Base-by-base conservation (phyloP, 768 basidiomycete genomes). In the Amanita subjunquillea region DNA sequence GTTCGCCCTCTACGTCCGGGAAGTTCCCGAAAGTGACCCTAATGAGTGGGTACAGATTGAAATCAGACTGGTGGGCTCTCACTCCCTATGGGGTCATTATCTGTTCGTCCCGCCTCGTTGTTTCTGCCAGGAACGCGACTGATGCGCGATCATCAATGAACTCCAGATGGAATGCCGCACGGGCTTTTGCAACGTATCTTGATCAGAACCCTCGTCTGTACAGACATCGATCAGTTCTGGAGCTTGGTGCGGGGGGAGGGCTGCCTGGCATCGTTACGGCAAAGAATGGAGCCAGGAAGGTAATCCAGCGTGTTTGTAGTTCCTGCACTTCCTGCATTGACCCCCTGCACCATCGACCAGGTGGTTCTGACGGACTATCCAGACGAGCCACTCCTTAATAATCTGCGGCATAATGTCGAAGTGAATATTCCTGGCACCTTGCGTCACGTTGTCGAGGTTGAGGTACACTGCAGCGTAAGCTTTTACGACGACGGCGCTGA, bases 361-460 rank as follows among this genome's bases (percentile, higher is more conserved):
- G 82, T 85, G 2, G 78, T 96, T 2, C 67, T 93, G 44, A 96
- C 96, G 0, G 96, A 99, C 66, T 98, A 97, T 63, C 95, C 95
- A 0, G 95, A 97, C 56, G 59, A 70, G 2, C 63, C 72, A 9
- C 75, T 97, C 27, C 65, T 97, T 23, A 72, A 84, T 2, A 97
- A 97, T 63, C 73, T 98, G 29, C 60, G 66, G 4, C 63, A 75
- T 48, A 98, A 98, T 60, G 76, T 89, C 0, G 61, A 68, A 3
- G 56, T 62, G 12, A 96, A 96, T 60, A 50, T 84, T 2, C 57
- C 37, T 0, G 63, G 67, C 1, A 55, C 56, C 6, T 70, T 73
- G 3, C 68, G 67, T 56, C 74, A 69, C 45, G 57, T 61, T 41
- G 58, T 65, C 20, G 56, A 64, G 54, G 60, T 72, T 13, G 56